phyloP scores from a whole-genome alignment of 73 alveolate genomes.

The Paraurostyla sp. region DNA sequence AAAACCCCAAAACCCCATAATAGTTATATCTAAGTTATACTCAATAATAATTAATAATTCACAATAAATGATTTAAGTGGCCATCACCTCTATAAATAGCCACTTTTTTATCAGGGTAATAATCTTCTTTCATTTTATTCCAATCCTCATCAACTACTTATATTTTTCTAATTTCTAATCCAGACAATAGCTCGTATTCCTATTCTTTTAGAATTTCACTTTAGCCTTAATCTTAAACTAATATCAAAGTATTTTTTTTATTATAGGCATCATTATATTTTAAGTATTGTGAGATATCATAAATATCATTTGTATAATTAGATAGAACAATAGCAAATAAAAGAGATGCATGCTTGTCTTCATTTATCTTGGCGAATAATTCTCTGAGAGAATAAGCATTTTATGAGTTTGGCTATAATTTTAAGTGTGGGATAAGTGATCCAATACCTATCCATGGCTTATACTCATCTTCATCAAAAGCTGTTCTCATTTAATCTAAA shows the following conservation, averaged over 20 bases:
- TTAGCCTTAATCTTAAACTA: neutral
- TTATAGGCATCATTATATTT: neutral
- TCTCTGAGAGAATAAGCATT: too few relatives aligned
- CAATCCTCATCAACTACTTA: neutral
- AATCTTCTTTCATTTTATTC: neutral
- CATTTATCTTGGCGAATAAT: too few relatives aligned
- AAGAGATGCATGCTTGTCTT: neutral
- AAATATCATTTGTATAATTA: too few relatives aligned
- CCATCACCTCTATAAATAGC: slow-evolving; percentile 28
- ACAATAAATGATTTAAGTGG: slow-evolving; percentile 6
- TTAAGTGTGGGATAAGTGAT: slow-evolving; percentile 23
- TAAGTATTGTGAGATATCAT: too few relatives aligned
- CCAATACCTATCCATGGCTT: neutral
- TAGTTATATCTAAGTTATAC: too few relatives aligned
- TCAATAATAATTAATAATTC: too few relatives aligned
- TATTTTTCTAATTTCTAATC: neutral
- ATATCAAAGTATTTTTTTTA: neutral
- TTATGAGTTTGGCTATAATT: too few relatives aligned
- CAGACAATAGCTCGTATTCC: too few relatives aligned
- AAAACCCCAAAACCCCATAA: too few relatives aligned
- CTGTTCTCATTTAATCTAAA: slow-evolving; percentile 13
- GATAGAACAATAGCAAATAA: neutral
- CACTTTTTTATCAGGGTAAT: neutral
- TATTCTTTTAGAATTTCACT: neutral
- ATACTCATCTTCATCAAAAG: slow-evolving; percentile 42